phyloP scores from a whole-genome alignment of 1,284 basidiomycete species.

The Mycosarcoma mackinlayi region DNA sequence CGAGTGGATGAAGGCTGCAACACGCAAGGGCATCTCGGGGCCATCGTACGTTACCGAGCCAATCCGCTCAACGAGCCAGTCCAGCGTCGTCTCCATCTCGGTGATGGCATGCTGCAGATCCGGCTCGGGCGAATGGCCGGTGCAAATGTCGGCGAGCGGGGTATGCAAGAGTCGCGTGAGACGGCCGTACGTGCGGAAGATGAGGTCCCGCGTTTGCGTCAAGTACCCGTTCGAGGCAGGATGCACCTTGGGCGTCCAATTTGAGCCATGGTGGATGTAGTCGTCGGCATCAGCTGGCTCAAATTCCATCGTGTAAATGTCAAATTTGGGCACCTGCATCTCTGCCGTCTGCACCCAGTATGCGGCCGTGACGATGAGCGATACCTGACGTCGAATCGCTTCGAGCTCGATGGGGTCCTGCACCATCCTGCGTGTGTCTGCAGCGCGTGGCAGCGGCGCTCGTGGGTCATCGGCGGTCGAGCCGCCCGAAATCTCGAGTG shows the following conservation, averaged over 20 bases:
- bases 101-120: conserved; percentile 55
- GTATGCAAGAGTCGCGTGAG: conserved; percentile 53
- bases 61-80: conserved; percentile 44
- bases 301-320: conserved; percentile 45
- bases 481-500: conserved; percentile 41
- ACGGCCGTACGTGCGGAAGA: conserved; percentile 50
- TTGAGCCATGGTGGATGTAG: conserved; percentile 53
- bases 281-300: conserved; percentile 46
- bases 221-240: conserved; percentile 43
- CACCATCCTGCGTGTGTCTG: conserved; percentile 38
- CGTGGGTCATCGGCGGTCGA: conserved; percentile 30
- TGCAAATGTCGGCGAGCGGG: conserved; percentile 51
- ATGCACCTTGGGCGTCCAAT: conserved; percentile 50
- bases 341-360: conserved; percentile 52
- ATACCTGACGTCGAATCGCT: conserved; percentile 33
- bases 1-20: conserved; percentile 48
- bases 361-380: conserved; percentile 35
- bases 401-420: conserved; percentile 50
- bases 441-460: conserved; percentile 41
- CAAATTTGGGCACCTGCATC: conserved; percentile 50
- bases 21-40: conserved; percentile 49
- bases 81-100: conserved; percentile 52
- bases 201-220: conserved; percentile 43
- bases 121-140: conserved; percentile 49
- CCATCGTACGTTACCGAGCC: conserved; percentile 42